Conservation (phyloP, 2,329 filamentous ascomycete species). For the Xylaria sp. region DNA sequence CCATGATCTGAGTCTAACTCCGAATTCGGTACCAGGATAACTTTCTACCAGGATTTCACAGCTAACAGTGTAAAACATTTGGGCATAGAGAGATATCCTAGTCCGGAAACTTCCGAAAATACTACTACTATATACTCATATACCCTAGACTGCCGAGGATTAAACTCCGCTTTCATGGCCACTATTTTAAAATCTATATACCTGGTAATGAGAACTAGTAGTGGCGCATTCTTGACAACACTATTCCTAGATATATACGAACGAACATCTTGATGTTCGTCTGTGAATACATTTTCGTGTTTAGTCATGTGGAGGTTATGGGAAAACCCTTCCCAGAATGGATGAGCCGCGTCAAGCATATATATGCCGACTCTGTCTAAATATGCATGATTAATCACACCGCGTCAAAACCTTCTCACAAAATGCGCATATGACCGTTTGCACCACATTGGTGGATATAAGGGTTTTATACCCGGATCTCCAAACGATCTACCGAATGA, state of each 20-base stretch:
- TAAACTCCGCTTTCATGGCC: too few species aligned
- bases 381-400: conserved; percentile 19
- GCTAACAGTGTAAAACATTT: background rate
- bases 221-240: background rate
- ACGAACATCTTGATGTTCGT: too few species aligned
- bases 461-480: conserved; percentile 26
- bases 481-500: background rate
- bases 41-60: background rate
- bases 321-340: too few species aligned
- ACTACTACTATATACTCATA: too few species aligned
- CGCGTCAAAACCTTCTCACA: background rate
- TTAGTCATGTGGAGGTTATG: background rate
- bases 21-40: background rate
- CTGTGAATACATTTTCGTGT: background rate
- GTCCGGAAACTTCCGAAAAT: background rate
- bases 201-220: too few species aligned
- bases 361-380: background rate
- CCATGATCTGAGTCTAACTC: background rate
- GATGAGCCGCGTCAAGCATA: background rate
- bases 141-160: too few species aligned
- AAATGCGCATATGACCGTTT: background rate
- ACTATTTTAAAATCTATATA: too few species aligned
- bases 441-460: conserved; percentile 26
- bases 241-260: background rate
- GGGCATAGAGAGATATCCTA: background rate